These are phyloP conservation scores for Mortierella sp. DNA, from an alignment of 371 early-diverging fungal species.

Conservation along the genomic window DNA sequence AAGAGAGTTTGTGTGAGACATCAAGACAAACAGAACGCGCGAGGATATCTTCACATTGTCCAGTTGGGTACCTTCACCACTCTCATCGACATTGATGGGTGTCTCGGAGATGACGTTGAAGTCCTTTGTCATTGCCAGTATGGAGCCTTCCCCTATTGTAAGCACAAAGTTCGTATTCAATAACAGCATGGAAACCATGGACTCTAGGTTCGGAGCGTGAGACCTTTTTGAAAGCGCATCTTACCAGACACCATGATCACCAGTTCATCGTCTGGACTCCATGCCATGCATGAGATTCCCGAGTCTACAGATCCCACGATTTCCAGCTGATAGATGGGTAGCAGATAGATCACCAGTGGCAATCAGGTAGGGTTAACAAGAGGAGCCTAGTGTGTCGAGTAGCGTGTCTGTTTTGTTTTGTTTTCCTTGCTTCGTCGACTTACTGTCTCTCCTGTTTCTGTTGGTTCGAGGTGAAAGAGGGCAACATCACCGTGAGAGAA, in stretches of 20 bases:
- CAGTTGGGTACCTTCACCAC: constrained; percentile 70
- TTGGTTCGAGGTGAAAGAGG: constrained; percentile 66
- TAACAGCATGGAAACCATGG: too few relatives aligned
- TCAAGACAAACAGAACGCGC: too few relatives aligned
- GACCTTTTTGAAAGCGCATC: neutral
- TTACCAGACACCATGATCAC: constrained; percentile 83
- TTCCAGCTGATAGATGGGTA: constrained; percentile 56
- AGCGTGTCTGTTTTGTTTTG: too few relatives aligned
- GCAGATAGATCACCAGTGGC: neutral
- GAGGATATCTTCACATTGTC: neutral
- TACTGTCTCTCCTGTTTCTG: constrained; percentile 61
- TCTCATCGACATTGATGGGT: constrained; percentile 71
- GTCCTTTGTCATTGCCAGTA: constrained; percentile 92
- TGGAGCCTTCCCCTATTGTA: constrained; percentile 71
- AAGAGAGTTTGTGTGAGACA: too few relatives aligned
- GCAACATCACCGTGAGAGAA: constrained; percentile 77
- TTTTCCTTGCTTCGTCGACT: constrained; percentile 17
- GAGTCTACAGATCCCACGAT: constrained; percentile 82
- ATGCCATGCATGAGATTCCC: constrained; percentile 82
- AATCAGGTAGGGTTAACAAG: too few relatives aligned
- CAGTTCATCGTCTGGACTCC: constrained; percentile 95
- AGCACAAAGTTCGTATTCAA: neutral
- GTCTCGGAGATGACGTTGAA: constrained; percentile 90
- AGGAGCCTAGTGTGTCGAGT: too few relatives aligned
- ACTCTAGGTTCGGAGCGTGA: too few relatives aligned